phyloP scores from a whole-genome alignment of 2,329 filamentous ascomycete genomes.

The Aspergillus transmontanensis region DNA sequence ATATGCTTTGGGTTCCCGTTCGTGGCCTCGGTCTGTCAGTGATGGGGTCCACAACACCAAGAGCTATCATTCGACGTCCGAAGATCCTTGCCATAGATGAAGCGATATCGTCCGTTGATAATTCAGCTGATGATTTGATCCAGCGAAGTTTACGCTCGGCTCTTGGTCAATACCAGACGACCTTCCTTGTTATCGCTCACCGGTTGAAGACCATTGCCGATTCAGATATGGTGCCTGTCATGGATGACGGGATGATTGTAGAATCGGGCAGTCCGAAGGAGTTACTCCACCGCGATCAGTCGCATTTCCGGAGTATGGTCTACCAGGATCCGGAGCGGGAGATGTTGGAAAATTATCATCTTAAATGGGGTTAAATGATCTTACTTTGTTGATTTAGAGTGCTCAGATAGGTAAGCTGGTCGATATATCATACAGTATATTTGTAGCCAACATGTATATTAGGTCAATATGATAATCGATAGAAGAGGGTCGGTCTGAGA shows the following conservation, averaged over 20 bases:
- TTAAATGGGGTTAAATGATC: not conserved
- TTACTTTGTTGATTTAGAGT: not conserved
- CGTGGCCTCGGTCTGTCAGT: too few relatives aligned
- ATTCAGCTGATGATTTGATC: conserved; percentile 73
- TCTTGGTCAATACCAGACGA: conserved; percentile 57
- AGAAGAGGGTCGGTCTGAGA: too few relatives aligned
- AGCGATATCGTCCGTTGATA: conserved; percentile 77
- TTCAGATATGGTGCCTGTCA: conserved; percentile 73
- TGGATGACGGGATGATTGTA: conserved; percentile 67
- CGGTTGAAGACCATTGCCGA: conserved; percentile 75
- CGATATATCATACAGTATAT: not conserved
- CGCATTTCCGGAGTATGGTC: conserved; percentile 37
- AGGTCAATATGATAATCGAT: too few relatives aligned
- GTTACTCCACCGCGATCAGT: conserved; percentile 35
- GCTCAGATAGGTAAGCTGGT: not conserved
- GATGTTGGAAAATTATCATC: not conserved
- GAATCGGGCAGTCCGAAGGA: conserved; percentile 69
- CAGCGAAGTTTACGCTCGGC: conserved; percentile 74
- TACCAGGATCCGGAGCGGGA: not conserved
- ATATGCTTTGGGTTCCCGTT: too few relatives aligned
- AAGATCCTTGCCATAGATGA: conserved; percentile 82
- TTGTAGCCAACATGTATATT: not conserved
- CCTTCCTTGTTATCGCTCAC: conserved; percentile 75
- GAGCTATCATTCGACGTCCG: conserved; percentile 65
- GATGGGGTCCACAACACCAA: too few relatives aligned